These are phyloP conservation scores for Pascua sp. DNA, from an alignment of 1,284 basidiomycete genomes.

Conservation along the genomic window DNA sequence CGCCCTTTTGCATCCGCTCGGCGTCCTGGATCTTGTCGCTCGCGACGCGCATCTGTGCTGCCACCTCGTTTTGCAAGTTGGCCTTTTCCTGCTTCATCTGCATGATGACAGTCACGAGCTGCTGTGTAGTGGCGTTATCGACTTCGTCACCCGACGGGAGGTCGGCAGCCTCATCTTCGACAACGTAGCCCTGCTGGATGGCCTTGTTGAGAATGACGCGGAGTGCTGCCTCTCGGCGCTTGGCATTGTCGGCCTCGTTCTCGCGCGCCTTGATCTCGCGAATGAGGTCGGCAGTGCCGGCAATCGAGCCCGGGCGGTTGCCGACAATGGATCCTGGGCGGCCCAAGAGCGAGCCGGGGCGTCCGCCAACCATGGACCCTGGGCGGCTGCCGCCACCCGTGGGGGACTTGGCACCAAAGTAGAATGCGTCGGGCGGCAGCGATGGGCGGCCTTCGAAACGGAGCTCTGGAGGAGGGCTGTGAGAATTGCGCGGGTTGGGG, in stretches of 20 bases:
- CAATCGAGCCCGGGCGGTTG: conserved; percentile 43
- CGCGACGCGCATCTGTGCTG: conserved; percentile 53
- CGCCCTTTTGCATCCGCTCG: conserved; percentile 72
- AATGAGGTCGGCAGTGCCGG: conserved; percentile 67
- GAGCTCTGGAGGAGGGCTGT: conserved; percentile 39
- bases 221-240: conserved; percentile 81
- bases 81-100: conserved; percentile 66
- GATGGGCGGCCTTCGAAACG: conserved; percentile 31
- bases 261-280: conserved; percentile 76
- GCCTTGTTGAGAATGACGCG: conserved; percentile 75
- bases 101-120: conserved; percentile 64
- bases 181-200: conserved; percentile 73
- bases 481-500: conserved; percentile 25
- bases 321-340: conserved; percentile 34
- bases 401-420: conserved; percentile 59
- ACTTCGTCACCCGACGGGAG: conserved; percentile 9
- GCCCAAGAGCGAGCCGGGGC: conserved; percentile 14
- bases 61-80: conserved; percentile 41
- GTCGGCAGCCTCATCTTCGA: conserved; percentile 54
- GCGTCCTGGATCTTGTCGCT: conserved; percentile 77
- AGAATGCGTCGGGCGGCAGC: conserved; percentile 59
- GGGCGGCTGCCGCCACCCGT: conserved; percentile 39
- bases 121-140: conserved; percentile 39
- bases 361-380: conserved; percentile 5
- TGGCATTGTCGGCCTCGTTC: conserved; percentile 70